phyloP scores from a whole-genome alignment of 768 basidiomycete genomes.

The Ephemerocybe angulata region DNA sequence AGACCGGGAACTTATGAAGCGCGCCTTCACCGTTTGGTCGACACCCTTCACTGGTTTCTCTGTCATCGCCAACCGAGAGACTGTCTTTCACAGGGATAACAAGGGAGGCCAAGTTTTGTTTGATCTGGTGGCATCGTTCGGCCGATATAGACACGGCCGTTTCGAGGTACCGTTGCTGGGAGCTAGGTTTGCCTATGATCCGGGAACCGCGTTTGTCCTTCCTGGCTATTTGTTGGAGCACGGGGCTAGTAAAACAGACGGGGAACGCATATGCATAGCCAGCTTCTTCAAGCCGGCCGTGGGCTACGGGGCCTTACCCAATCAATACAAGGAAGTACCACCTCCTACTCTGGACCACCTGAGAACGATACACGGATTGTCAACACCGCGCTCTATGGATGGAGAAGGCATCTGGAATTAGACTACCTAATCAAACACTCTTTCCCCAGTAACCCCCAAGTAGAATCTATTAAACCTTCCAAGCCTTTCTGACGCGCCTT shows the following conservation, averaged over 20 bases:
- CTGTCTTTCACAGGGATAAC: not conserved
- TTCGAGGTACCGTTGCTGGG: not conserved
- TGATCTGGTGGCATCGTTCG: not conserved
- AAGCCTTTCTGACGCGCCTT: too few relatives aligned
- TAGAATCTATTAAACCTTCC: too few relatives aligned
- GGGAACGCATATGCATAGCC: not conserved
- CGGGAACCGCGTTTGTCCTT: not conserved
- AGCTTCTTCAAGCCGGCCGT: not conserved
- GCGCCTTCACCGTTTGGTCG: not conserved
- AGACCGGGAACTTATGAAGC: not conserved
- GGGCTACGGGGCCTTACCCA: not conserved
- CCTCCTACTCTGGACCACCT: too few relatives aligned
- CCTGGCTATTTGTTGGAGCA: not conserved
- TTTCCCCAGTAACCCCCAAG: too few relatives aligned
- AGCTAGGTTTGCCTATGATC: not conserved
- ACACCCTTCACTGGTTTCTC: not conserved
- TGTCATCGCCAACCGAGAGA: not conserved
- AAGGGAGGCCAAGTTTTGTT: not conserved
- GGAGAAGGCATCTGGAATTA: too few relatives aligned
- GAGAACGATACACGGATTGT: too few relatives aligned
- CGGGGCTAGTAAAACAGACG: not conserved
- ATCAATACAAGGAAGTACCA: too few relatives aligned
- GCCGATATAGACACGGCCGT: not conserved
- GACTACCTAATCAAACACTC: too few relatives aligned
- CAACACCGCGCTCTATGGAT: too few relatives aligned